Evolutionary conservation across 1,284 basidiomycete genomes (phyloP).

Genomic region (Mycena citricolor): DNA sequence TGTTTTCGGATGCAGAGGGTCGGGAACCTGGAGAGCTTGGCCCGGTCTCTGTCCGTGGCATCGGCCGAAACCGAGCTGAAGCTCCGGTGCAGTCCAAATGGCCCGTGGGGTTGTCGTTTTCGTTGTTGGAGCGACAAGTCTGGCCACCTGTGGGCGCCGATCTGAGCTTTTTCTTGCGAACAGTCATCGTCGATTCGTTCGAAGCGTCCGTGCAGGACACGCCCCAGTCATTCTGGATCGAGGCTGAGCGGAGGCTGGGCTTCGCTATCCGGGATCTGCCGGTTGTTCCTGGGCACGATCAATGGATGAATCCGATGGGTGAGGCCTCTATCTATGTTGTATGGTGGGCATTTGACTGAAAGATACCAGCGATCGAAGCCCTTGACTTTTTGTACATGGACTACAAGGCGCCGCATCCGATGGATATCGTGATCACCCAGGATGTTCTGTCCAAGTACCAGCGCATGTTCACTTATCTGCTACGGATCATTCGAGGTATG

Average conservation of each 20-base stretch:
- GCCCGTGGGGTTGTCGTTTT: conserved; percentile 74
- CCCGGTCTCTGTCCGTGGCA: conserved; percentile 37
- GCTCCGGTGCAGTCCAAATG: conserved; percentile 41
- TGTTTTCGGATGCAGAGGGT: conserved; percentile 68
- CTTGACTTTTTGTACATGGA: conserved; percentile 87
- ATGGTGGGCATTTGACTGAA: too few relatives aligned
- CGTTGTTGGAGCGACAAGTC: conserved; percentile 63
- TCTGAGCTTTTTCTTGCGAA: conserved; percentile 76
- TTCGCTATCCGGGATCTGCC: conserved; percentile 79
- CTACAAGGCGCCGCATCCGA: conserved; percentile 75
- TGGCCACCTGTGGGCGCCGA: conserved; percentile 88
- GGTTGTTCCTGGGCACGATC: conserved; percentile 58
- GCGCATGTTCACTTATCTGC: conserved; percentile 72
- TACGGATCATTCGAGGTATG: conserved; percentile 75
- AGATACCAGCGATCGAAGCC: conserved; percentile 69
- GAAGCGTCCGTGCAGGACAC: too few relatives aligned
- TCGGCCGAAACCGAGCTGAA: conserved; percentile 28
- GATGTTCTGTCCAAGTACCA: conserved; percentile 82
- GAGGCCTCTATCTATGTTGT: conserved; percentile 32
- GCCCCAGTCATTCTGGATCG: conserved; percentile 38
- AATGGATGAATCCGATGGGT: conserved; percentile 80
- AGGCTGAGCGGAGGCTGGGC: conserved; percentile 76
- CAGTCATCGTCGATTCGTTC: conserved; percentile 77
- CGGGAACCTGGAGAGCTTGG: conserved; percentile 39
- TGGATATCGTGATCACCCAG: conserved; percentile 69